A percentile compares a stretch with the other conserved stretches of the same genome.
Conservation (phyloP, 1,284 basidiomycete species). For the Malassezia japonica region DNA sequence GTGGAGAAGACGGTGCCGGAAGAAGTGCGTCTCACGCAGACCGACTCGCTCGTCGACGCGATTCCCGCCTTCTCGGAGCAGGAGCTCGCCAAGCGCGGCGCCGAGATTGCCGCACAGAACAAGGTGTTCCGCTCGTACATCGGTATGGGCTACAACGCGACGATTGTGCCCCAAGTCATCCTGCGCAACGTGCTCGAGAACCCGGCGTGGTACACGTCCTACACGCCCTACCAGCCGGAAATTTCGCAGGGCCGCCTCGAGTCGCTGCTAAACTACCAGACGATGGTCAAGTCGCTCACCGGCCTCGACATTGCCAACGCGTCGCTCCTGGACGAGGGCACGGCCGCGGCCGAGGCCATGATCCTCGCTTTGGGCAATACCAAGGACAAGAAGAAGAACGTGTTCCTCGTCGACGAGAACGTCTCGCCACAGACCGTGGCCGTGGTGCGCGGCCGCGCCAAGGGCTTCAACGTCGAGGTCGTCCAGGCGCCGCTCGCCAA, state of each 20-base stretch:
- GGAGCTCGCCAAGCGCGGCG: conserved; percentile 68
- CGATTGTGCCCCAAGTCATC: conserved; percentile 42
- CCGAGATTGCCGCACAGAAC: conserved; percentile 68
- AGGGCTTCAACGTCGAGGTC: conserved; percentile 45
- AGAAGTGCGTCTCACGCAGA: conserved; percentile 53
- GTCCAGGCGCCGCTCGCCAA: conserved; percentile 28
- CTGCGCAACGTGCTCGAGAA: conserved; percentile 63
- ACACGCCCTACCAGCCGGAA: conserved; percentile 83
- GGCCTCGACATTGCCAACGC: conserved; percentile 66
- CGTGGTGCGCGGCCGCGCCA: conserved; percentile 42
- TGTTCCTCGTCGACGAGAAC: conserved; percentile 42
- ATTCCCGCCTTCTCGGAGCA: conserved; percentile 64
- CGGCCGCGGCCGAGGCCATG: conserved; percentile 47
- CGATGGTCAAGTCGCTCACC: conserved; percentile 88
- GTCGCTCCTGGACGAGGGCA: conserved; percentile 44
- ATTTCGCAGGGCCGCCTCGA: conserved; percentile 86
- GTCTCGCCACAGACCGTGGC: conserved; percentile 46
- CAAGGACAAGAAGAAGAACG: conserved; percentile 36
- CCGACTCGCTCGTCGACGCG: conserved; percentile 58
- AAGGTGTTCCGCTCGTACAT: conserved; percentile 82
- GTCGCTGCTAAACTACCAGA: conserved; percentile 92
- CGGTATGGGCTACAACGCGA: conserved; percentile 85
- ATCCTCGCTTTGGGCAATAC: conserved; percentile 35
- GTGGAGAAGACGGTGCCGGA: conserved; percentile 37
- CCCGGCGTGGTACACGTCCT: conserved; percentile 95